Evolutionary conservation across 495 filamentous ascomycete species (phyloP).

Genomic region (Jackrogersella multiformis): DNA sequence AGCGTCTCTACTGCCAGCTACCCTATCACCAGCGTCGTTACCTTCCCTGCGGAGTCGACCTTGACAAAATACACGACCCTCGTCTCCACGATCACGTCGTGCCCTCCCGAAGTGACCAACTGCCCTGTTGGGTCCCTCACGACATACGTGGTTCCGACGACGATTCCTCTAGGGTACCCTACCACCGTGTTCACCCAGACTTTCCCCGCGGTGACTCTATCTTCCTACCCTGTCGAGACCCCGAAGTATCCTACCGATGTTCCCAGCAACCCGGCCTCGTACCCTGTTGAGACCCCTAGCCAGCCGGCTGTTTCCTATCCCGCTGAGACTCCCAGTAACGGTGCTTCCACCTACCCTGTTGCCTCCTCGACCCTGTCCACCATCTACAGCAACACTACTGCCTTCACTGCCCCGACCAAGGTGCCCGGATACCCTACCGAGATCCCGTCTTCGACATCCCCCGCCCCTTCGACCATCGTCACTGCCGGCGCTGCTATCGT

Average conservation of each 20-base stretch:
- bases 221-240: slow-evolving; percentile 2
- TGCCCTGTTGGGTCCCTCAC: slow-evolving; percentile 55
- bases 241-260: background rate
- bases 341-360: background rate
- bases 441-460: slow-evolving; percentile 7
- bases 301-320: slow-evolving; percentile 23
- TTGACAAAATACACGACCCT: slow-evolving; percentile 29
- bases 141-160: slow-evolving; percentile 25
- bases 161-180: slow-evolving; percentile 1
- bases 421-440: slow-evolving; percentile 24
- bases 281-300: slow-evolving; percentile 17
- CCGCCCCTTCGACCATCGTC: slow-evolving; percentile 26
- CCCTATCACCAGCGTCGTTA: slow-evolving; percentile 8
- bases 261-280: slow-evolving; percentile 10
- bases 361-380: slow-evolving; percentile 13
- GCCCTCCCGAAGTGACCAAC: slow-evolving; percentile 59
- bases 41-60: slow-evolving; percentile 22
- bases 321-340: slow-evolving; percentile 2
- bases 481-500: slow-evolving; percentile 38
- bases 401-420: slow-evolving; percentile 14
- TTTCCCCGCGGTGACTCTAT: slow-evolving; percentile 15
- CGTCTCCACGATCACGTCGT: slow-evolving; percentile 58
- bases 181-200: slow-evolving; percentile 2
- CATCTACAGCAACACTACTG: slow-evolving; percentile 12
- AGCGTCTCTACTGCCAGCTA: slow-evolving; percentile 13